These are phyloP conservation scores for Ophiostoma pallidulum DNA, from an alignment of 2,329 filamentous ascomycete genomes.

Conservation along the genomic window DNA sequence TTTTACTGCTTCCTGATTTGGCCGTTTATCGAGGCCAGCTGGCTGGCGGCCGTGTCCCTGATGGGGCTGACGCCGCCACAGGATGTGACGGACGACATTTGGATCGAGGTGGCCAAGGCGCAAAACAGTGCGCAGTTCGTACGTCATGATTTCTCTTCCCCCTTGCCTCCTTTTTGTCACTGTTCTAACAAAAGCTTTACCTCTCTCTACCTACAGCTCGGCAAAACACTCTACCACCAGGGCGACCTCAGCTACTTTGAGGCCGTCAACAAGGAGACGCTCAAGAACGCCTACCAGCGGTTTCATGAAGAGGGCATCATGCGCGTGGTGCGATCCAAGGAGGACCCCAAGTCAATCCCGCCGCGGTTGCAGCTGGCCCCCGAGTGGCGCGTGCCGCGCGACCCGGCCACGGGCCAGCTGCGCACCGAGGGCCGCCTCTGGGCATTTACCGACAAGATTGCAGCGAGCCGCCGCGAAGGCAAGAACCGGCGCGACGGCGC, in stretches of 20 bases:
- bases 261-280: slow-evolving; percentile 94
- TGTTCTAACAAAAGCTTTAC: too few relatives aligned
- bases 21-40: slow-evolving; percentile 93
- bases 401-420: slow-evolving; percentile 50
- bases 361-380: slow-evolving; percentile 59
- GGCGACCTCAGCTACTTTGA: slow-evolving; percentile 96
- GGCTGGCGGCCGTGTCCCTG: slow-evolving; percentile 81
- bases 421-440: slow-evolving; percentile 68
- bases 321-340: slow-evolving; percentile 59
- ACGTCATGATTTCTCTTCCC: slow-evolving; percentile 28
- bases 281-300: slow-evolving; percentile 83
- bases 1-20: slow-evolving; percentile 99
- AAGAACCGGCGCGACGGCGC: slow-evolving; percentile 94
- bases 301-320: slow-evolving; percentile 90
- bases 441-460: slow-evolving; percentile 87
- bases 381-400: slow-evolving; percentile 64
- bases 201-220: too few relatives aligned
- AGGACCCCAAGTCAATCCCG: slow-evolving; percentile 48
- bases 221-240: slow-evolving; percentile 95
- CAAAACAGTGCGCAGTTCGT: slow-evolving; percentile 76
- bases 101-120: slow-evolving; percentile 69
- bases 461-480: slow-evolving; percentile 72
- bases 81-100: slow-evolving; percentile 51
- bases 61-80: slow-evolving; percentile 74
- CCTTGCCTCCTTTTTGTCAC: not conserved